phyloP scores from a whole-genome alignment of 495 filamentous ascomycete species.

The Aeminium ludgeri region DNA sequence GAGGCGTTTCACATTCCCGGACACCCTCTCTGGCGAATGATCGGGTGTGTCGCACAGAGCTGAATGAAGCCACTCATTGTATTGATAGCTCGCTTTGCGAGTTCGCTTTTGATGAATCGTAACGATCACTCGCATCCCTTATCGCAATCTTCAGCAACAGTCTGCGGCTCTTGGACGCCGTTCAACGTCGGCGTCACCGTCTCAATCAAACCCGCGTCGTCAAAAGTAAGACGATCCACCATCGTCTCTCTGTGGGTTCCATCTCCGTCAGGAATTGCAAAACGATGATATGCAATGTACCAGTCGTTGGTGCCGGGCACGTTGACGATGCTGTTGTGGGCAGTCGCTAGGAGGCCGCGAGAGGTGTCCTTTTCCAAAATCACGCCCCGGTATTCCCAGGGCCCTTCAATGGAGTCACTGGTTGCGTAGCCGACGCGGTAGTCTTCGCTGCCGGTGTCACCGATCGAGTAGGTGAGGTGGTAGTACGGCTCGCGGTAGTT shows the following conservation, averaged over 20 bases:
- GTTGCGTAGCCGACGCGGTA: conserved; percentile 34
- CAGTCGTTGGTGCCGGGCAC: conserved; percentile 30
- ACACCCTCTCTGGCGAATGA: too few species aligned
- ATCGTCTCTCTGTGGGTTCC: conserved; percentile 29
- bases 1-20: too few species aligned
- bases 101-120: too few species aligned
- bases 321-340: conserved; percentile 29
- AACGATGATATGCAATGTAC: conserved; percentile 35
- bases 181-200: conserved; percentile 16
- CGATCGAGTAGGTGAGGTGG: conserved; percentile 34
- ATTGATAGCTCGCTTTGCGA: too few species aligned
- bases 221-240: conserved; percentile 34
- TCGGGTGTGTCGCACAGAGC: too few species aligned
- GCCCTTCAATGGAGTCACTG: conserved; percentile 27
- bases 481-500: conserved; percentile 21
- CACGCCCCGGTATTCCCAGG: conserved; percentile 7
- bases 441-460: conserved; percentile 29
- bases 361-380: conserved; percentile 21
- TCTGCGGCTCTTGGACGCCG: background rate
- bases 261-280: conserved; percentile 26
- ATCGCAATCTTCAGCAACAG: too few species aligned
- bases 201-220: conserved; percentile 27
- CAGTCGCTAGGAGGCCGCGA: conserved; percentile 27
- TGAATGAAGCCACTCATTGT: too few species aligned
- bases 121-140: too few species aligned